Evolutionary conservation across 495 filamentous ascomycete species (phyloP).

Genomic region (Penicillium alfredii): DNA sequence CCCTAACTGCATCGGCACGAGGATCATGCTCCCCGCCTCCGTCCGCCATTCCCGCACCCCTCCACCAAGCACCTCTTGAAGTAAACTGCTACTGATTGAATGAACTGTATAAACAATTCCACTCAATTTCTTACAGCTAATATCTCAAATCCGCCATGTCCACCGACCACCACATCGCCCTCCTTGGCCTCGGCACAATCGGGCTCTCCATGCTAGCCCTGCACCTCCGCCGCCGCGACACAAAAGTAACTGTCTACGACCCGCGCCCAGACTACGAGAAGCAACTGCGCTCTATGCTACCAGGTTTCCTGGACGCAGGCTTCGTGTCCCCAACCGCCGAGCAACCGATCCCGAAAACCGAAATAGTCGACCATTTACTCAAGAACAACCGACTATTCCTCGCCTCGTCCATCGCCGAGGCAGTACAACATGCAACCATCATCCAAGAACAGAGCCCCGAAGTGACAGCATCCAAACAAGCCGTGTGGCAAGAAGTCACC

Average conservation of each 20-base stretch:
- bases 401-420: slow-evolving; percentile 31
- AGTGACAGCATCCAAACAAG: slow-evolving; percentile 42
- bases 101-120: too few species aligned
- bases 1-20: too few species aligned
- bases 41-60: too few species aligned
- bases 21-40: too few species aligned
- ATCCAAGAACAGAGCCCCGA: slow-evolving; percentile 58
- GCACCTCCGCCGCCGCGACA: slow-evolving; percentile 41
- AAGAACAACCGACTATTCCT: slow-evolving; percentile 29
- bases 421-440: slow-evolving; percentile 41
- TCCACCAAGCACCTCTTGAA: too few species aligned
- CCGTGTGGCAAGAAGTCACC: slow-evolving; percentile 46
- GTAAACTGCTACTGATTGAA: too few species aligned
- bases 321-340: slow-evolving; percentile 4
- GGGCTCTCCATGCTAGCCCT: slow-evolving; percentile 55
- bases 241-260: slow-evolving; percentile 46
- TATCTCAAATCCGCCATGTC: too few species aligned
- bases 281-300: slow-evolving; percentile 39
- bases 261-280: slow-evolving; percentile 45
- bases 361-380: slow-evolving; percentile 16
- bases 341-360: neutral
- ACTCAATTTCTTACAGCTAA: too few species aligned
- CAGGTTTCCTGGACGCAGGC: slow-evolving; percentile 18
- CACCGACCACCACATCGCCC: slow-evolving; percentile 34
- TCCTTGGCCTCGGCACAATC: slow-evolving; percentile 54